Evolutionary conservation across 1,284 basidiomycete species (phyloP).

Genomic region (Trichosporon asahii): DNA sequence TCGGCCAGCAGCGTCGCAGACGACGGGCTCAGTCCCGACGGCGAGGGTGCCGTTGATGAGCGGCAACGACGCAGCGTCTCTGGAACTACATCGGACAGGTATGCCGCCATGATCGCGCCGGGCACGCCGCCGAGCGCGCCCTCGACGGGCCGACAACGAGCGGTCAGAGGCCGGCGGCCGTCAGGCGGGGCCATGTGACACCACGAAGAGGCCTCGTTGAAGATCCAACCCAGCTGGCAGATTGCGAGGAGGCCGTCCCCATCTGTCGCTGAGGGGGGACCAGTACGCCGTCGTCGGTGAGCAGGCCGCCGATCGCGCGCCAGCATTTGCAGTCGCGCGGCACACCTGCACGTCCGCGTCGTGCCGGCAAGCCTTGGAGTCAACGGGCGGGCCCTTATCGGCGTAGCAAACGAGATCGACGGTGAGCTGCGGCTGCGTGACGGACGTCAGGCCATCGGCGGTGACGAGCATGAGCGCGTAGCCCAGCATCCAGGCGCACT

Average conservation of each 20-base stretch:
- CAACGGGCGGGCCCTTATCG: background rate
- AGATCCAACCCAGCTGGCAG: background rate
- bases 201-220: background rate
- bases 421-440: background rate
- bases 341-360: background rate
- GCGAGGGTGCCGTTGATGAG: background rate
- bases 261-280: background rate
- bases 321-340: background rate
- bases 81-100: background rate
- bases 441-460: background rate
- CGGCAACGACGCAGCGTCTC: background rate
- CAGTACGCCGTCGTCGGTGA: background rate
- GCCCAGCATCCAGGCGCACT: background rate
- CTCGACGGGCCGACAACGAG: background rate
- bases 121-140: background rate
- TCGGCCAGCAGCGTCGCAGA: background rate
- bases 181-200: background rate
- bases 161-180: background rate
- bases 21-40: background rate
- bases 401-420: background rate
- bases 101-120: background rate
- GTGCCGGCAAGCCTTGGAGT: background rate
- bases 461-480: background rate
- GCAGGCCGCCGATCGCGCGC: background rate
- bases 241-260: background rate